phyloP scores from a whole-genome alignment of 1,284 basidiomycete species.

The Trametes versicolor region DNA sequence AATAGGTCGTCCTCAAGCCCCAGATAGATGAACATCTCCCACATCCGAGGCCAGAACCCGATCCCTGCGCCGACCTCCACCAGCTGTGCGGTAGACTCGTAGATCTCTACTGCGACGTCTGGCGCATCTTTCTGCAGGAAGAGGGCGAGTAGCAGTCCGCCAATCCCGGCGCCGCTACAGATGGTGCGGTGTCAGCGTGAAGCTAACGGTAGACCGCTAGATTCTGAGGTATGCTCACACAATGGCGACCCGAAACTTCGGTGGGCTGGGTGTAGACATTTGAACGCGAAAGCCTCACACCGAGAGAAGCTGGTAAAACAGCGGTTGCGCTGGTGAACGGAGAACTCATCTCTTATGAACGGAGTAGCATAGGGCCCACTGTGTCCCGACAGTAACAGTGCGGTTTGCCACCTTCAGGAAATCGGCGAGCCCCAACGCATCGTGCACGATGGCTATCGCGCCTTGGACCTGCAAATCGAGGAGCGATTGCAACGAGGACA shows the following conservation, averaged over 20 bases:
- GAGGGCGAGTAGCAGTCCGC: conserved; percentile 47
- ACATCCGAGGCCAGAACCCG: conserved; percentile 40
- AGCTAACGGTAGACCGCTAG: too few species aligned
- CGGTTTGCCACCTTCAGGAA: too few species aligned
- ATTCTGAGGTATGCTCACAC: background rate
- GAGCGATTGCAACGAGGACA: too few species aligned
- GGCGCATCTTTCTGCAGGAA: conserved; percentile 45
- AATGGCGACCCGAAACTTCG: background rate
- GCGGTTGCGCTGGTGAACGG: too few species aligned
- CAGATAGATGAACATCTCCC: conserved; percentile 36
- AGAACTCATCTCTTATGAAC: too few species aligned
- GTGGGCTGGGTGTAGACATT: background rate
- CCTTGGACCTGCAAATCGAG: too few species aligned
- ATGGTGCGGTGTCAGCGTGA: background rate
- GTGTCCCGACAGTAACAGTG: too few species aligned
- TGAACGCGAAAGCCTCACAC: background rate
- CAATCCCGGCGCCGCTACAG: conserved; percentile 50
- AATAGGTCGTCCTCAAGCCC: conserved; percentile 37
- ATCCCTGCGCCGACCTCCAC: conserved; percentile 54
- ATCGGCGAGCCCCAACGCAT: too few species aligned
- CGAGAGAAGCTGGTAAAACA: too few species aligned
- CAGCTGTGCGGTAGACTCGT: conserved; percentile 50
- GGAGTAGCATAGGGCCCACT: too few species aligned
- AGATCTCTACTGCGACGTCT: conserved; percentile 52
- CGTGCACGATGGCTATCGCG: too few species aligned